Percentiles rank a stretch among this genome's conserved stretches.
Conservation (phyloP, 2,329 filamentous ascomycete species). For the Aspergillus japonicus region DNA sequence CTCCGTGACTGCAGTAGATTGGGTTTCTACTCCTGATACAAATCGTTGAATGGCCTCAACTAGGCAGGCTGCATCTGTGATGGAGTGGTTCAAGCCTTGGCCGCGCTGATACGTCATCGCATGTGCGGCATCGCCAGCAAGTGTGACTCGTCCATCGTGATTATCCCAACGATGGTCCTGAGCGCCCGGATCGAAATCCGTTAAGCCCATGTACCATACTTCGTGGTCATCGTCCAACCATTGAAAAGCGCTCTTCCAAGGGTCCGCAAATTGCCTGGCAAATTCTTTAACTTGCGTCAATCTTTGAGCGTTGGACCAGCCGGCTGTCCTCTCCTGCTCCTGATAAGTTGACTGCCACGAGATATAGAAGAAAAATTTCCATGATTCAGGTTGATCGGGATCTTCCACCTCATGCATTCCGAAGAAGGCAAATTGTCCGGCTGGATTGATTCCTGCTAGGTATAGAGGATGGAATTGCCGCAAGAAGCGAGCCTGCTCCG, state of each 20-base stretch:
- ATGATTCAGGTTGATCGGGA: conserved; percentile 27
- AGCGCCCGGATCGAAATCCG: conserved; percentile 17
- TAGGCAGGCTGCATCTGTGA: conserved; percentile 34
- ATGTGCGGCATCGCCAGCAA: conserved; percentile 62
- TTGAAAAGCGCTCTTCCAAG: conserved; percentile 40
- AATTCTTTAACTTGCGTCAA: conserved; percentile 41
- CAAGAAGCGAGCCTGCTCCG: conserved; percentile 45
- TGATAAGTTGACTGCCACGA: conserved; percentile 43
- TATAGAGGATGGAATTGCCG: conserved; percentile 48
- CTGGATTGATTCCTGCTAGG: conserved; percentile 45
- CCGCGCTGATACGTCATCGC: conserved; percentile 60
- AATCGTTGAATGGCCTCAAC: conserved; percentile 16
- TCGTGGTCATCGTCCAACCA: conserved; percentile 22
- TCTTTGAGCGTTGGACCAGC: conserved; percentile 17
- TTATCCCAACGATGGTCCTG: conserved; percentile 21
- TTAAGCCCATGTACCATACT: conserved; percentile 19
- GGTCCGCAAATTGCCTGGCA: conserved; percentile 42
- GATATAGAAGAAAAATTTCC: conserved; percentile 48
- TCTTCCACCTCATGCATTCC: conserved; percentile 33
- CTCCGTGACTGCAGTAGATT: conserved; percentile 18
- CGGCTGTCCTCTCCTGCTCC: conserved; percentile 34
- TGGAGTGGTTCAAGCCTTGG: conserved; percentile 56
- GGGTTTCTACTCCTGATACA: conserved; percentile 8
- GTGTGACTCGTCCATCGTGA: conserved; percentile 37
- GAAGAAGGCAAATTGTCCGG: conserved; percentile 47